Percentiles rank a stretch among this genome's conserved stretches.
Conservation (phyloP, 306 rosid genomes). For the Vigna nakashimae region DNA sequence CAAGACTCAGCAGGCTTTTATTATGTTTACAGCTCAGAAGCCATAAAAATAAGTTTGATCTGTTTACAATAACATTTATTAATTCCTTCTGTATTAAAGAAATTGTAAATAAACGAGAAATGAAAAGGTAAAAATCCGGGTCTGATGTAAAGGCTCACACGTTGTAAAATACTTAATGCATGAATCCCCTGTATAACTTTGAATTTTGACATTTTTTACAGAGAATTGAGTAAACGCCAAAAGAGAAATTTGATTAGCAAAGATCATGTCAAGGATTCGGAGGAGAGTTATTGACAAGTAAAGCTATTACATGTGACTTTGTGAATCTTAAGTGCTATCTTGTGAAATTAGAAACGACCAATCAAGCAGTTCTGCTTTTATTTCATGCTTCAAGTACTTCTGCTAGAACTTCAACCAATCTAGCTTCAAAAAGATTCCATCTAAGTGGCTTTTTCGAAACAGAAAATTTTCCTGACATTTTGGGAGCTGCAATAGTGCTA, state of each 20-base stretch:
- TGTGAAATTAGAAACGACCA: not conserved
- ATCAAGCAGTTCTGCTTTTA: not conserved
- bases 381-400: not conserved
- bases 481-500: not conserved
- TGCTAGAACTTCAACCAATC: not conserved
- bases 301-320: too few relatives aligned
- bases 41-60: constrained; percentile 53
- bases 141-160: constrained; percentile 42
- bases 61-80: constrained; percentile 40
- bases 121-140: constrained; percentile 43
- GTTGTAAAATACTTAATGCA: constrained; percentile 31
- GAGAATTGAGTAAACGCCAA: not conserved
- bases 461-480: not conserved
- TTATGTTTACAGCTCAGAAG: constrained; percentile 84
- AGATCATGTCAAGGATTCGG: too few relatives aligned
- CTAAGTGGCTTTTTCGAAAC: not conserved
- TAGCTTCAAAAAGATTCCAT: not conserved
- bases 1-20: constrained; percentile 72
- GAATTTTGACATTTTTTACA: constrained; percentile 18
- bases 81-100: constrained; percentile 29
- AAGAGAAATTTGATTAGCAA: not conserved
- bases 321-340: not conserved
- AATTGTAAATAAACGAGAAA: constrained; percentile 39
- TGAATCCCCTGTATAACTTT: constrained; percentile 3
- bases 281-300: too few relatives aligned